Base-by-base conservation (phyloP, 305 asterid genomes). In the Fraxinus albicans region DNA sequence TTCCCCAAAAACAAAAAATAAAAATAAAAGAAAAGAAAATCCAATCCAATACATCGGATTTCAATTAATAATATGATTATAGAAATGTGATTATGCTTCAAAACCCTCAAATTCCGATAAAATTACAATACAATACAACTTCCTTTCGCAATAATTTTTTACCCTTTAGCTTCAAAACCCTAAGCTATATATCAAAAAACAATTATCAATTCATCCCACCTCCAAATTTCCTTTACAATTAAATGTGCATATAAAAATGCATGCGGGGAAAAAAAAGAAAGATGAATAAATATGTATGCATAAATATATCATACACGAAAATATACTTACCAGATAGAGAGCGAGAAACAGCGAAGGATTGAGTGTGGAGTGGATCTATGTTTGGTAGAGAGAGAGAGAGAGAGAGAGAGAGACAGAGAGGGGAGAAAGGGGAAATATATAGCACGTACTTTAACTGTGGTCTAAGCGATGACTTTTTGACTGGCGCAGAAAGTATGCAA, bases 401-500 rank as follows among this genome's bases (percentile, higher is more conserved):
- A 25, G 27, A 25, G 27, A 25, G 27, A 25, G 27, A 25, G 27
- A n/a, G 34, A 60, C 12, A 19, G 15, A 21, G 1, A 63, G 5
- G 10, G 4, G 29, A 8, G 29, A 60, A 60, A 63, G 72, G 31
- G 21, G 8, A 63, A 63, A 23, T 63, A 63, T 63, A 63, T 23
- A 65, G 73, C 73, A 8, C 10, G 73, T 27, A 23, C 73, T 65
- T 8, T 65, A 23, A 27, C 75, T 27, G 38, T 31, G 75, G 75
- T 29, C 74, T 29, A 69, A 69, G 40, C 75, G 40, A 69, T 10
- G 40, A 25, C 75, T 69, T 69, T 69, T 69, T 69, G 75, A 69
- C 75, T 27, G 75, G 75, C 75, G 40, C 75, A 69, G 75, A 69
- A 69, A 69, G 75, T 69, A 29, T 69, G 36, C 36, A 69, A 27